phyloP scores from a whole-genome alignment of 768 basidiomycete genomes.

The Leucocoprinus leucothites region DNA sequence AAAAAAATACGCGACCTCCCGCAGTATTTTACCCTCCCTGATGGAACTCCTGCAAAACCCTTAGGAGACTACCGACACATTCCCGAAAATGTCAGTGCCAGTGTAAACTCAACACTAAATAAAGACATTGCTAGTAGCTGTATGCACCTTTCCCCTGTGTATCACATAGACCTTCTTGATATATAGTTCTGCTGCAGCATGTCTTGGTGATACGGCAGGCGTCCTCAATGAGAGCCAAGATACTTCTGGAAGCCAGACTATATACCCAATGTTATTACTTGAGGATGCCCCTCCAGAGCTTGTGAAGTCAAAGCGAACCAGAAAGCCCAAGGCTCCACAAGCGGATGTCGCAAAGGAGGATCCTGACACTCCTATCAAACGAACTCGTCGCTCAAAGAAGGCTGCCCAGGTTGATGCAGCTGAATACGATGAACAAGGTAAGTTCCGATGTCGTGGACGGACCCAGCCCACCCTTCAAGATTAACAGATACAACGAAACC shows the following conservation, averaged over 20 bases:
- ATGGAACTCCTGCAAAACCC: slow-evolving; percentile 41
- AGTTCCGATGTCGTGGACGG: too few species aligned
- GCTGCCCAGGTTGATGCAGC: neutral
- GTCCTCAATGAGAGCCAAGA: neutral
- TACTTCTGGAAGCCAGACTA: neutral
- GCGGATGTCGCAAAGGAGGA: neutral
- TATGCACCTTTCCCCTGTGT: slow-evolving; percentile 4
- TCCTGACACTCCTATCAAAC: neutral
- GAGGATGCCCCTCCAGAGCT: neutral
- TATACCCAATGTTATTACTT: too few species aligned
- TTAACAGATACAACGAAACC: slow-evolving; percentile 15
- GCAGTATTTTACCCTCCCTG: slow-evolving; percentile 34
- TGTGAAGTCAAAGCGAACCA: neutral
- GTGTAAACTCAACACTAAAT: slow-evolving; percentile 10
- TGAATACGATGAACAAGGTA: neutral
- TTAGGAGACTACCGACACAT: slow-evolving; percentile 34
- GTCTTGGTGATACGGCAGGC: neutral
- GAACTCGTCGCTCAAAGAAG: slow-evolving; percentile 4
- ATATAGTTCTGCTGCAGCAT: neutral
- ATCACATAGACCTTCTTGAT: neutral
- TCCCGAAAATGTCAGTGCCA: slow-evolving; percentile 12
- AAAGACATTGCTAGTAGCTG: slow-evolving; percentile 5
- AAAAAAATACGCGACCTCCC: slow-evolving; percentile 65
- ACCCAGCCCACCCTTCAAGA: neutral
- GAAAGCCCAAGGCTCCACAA: neutral